These are phyloP conservation scores for Paramecium caudatum DNA, from an alignment of 73 alveolate species.

Conservation along the genomic window DNA sequence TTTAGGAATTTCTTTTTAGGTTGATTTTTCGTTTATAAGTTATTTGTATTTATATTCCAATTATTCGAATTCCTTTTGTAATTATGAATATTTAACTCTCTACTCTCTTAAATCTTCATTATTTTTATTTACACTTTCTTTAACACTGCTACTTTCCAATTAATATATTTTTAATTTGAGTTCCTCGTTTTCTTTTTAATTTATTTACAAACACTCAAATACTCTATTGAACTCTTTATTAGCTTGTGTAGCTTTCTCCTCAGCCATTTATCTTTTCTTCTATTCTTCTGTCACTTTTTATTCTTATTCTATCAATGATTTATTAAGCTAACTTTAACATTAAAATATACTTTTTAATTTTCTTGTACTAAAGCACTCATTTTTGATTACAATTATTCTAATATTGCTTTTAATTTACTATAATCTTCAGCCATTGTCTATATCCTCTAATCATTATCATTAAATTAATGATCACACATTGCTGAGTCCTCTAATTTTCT, in stretches of 20 bases:
- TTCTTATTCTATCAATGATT: conserved; percentile 20
- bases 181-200: conserved; percentile 64
- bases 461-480: neutral
- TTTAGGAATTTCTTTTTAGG: neutral
- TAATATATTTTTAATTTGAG: neutral
- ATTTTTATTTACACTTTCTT: neutral
- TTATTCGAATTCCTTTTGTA: conserved; percentile 13
- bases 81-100: neutral
- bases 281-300: conserved; percentile 25
- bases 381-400: conserved; percentile 45
- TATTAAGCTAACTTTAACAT: neutral
- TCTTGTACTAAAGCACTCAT: conserved; percentile 55
- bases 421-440: conserved; percentile 59
- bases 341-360: conserved; percentile 17
- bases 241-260: conserved; percentile 11
- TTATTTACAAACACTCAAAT: conserved; percentile 59
- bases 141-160: neutral
- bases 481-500: conserved; percentile 37
- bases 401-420: conserved; percentile 7
- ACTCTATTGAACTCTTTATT: conserved; percentile 66
- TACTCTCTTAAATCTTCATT: neutral
- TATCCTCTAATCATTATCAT: conserved; percentile 4
- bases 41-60: conserved; percentile 49
- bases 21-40: neutral
- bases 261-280: conserved; percentile 40